A percentile compares a stretch with the other conserved stretches of the same genome.
Evolutionary conservation across 2,329 filamentous ascomycete species (phyloP).

Genomic region (Neopestalotiopsis sp.): DNA sequence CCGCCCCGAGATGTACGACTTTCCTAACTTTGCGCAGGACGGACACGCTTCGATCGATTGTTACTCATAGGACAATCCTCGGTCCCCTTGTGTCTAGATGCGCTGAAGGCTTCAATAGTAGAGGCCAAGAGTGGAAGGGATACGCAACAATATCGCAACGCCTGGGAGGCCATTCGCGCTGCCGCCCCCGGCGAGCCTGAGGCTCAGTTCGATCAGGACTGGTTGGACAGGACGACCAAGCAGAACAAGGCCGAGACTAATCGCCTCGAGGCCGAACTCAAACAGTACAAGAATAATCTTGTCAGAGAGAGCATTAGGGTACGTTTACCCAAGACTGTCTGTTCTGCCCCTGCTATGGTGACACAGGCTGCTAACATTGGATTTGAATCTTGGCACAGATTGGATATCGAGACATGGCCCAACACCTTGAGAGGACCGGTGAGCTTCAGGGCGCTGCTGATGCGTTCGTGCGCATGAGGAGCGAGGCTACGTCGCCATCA

Average conservation of each 20-base stretch:
- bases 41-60: slow-evolving; percentile 81
- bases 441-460: slow-evolving; percentile 76
- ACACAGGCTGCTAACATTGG: not conserved
- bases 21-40: slow-evolving; percentile 58
- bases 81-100: slow-evolving; percentile 77
- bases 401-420: slow-evolving; percentile 90
- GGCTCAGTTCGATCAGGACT: slow-evolving; percentile 70
- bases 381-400: slow-evolving; percentile 61
- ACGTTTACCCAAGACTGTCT: slow-evolving; percentile 33
- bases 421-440: slow-evolving; percentile 80
- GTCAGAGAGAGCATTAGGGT: slow-evolving; percentile 97
- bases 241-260: slow-evolving; percentile 73
- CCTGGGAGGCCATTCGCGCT: slow-evolving; percentile 67
- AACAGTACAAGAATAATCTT: slow-evolving; percentile 94
- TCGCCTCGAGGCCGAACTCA: slow-evolving; percentile 83
- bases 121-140: slow-evolving; percentile 82
- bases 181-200: slow-evolving; percentile 72
- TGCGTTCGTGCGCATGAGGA: slow-evolving; percentile 84
- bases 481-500: slow-evolving; percentile 82
- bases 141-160: slow-evolving; percentile 71
- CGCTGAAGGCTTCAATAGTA: slow-evolving; percentile 75
- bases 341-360: not conserved
- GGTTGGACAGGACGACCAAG: slow-evolving; percentile 73
- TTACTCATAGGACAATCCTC: slow-evolving; percentile 82
- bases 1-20: slow-evolving; percentile 12